Evolutionary conservation across 164 flowering plant genomes (phyloP).

Genomic region (Saururus chinensis): DNA sequence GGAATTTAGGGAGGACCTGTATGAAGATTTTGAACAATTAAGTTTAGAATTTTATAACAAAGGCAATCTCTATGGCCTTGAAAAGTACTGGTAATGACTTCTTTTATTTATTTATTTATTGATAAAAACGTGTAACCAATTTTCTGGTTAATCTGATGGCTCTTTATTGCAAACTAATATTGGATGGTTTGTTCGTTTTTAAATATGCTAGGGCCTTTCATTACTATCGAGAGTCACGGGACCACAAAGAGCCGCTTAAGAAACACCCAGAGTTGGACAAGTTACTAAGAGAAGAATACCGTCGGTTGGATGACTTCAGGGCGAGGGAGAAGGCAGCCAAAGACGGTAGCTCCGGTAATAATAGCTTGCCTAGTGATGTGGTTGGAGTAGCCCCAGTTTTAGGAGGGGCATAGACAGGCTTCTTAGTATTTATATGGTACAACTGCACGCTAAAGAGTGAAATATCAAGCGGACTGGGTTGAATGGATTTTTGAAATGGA

Average conservation of each 20-base stretch:
- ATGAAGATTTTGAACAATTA: slow-evolving; percentile 71
- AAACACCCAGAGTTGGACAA: slow-evolving; percentile 74
- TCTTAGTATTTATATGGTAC: slow-evolving; percentile 7
- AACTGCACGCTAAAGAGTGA: slow-evolving; percentile 6
- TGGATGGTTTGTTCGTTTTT: neutral
- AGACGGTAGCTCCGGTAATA: slow-evolving; percentile 16
- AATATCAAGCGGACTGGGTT: neutral
- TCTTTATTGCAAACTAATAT: no score
- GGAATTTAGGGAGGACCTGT: slow-evolving; percentile 70
- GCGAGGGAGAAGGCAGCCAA: slow-evolving; percentile 36
- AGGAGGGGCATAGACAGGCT: slow-evolving; percentile 14
- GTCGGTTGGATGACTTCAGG: slow-evolving; percentile 68
- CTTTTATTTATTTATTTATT: neutral
- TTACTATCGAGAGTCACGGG: slow-evolving; percentile 45
- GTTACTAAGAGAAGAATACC: slow-evolving; percentile 65
- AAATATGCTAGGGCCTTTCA: slow-evolving; percentile 78
- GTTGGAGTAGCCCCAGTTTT: slow-evolving; percentile 3
- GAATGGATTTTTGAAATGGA: neutral
- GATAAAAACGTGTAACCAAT: no score
- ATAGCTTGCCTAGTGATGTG: slow-evolving; percentile 3
- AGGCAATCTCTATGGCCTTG: slow-evolving; percentile 90
- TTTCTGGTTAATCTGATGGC: no score
- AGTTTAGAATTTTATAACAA: slow-evolving; percentile 70
- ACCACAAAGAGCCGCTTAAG: slow-evolving; percentile 33
- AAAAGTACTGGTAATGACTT: slow-evolving; percentile 76